Conservation (phyloP, 2,329 filamentous ascomycete species). For the Verticillium longisporum region DNA sequence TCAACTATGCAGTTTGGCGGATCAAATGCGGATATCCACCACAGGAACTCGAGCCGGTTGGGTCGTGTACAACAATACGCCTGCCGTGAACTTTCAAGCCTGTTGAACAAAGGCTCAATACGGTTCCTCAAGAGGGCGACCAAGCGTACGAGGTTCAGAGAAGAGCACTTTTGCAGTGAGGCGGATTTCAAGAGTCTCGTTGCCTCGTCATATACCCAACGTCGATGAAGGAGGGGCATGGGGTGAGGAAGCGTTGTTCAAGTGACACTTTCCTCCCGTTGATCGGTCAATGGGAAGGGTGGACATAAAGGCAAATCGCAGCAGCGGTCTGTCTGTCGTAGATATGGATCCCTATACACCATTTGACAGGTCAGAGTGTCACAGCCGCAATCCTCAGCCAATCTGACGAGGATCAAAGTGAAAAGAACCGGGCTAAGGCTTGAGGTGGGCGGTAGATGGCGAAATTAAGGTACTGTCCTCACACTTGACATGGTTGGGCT, state of each 20-base stretch:
- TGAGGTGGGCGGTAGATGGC: neutral
- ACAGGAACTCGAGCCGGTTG: neutral
- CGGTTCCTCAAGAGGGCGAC: neutral
- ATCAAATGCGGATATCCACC: neutral
- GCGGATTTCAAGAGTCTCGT: neutral
- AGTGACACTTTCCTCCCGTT: neutral
- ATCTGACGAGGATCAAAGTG: neutral
- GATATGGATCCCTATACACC: neutral
- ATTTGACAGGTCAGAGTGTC: neutral
- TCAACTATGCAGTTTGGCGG: neutral
- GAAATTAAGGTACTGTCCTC: neutral
- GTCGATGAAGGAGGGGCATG: neutral
- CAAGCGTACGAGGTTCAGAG: neutral
- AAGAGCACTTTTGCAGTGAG: neutral
- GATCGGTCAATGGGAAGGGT: neutral
- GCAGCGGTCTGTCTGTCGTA: neutral
- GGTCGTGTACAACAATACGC: neutral
- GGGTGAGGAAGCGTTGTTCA: neutral
- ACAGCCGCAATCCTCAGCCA: neutral
- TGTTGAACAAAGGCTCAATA: neutral
- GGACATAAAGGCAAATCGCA: neutral
- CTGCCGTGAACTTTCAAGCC: neutral
- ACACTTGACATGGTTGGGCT: neutral
- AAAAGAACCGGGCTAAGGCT: neutral
- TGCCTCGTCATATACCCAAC: neutral